Conservation (phyloP, 208 protist species). For the Crithidia sp. region DNA sequence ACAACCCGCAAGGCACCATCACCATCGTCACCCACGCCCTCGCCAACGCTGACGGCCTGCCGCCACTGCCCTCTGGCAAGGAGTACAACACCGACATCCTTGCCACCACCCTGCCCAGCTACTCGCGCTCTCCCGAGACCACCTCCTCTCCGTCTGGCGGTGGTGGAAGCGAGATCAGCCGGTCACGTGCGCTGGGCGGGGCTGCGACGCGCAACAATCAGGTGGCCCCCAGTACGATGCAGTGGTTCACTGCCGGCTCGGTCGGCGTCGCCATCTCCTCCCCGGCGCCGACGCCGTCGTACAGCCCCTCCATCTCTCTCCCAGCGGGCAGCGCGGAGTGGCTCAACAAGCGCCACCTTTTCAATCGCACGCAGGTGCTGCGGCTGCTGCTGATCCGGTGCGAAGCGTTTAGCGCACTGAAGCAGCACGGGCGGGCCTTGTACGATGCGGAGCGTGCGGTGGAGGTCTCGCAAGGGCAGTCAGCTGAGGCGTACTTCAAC, state of each 20-base stretch:
- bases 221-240: neutral
- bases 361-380: conserved; percentile 69
- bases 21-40: conserved; percentile 51
- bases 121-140: neutral
- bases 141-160: conserved; percentile 1
- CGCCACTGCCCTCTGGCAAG: conserved; percentile 19
- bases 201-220: neutral
- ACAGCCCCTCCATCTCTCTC: neutral
- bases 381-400: conserved; percentile 75
- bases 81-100: conserved; percentile 29
- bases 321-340: conserved; percentile 19
- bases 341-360: conserved; percentile 22
- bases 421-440: conserved; percentile 65
- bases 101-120: neutral
- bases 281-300: neutral
- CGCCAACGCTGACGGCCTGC: conserved; percentile 27
- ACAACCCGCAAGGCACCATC: conserved; percentile 67
- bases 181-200: neutral
- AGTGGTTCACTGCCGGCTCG: conserved; percentile 27
- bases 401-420: conserved; percentile 59
- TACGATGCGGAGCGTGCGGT: conserved; percentile 64
- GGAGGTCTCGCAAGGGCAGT: conserved; percentile 52
- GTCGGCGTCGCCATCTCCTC: conserved; percentile 13
- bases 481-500: conserved; percentile 72
- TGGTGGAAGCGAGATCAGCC: neutral